A percentile compares a stretch with the other conserved stretches of the same genome.
Evolutionary conservation across 176 grass and related monocot species (phyloP).

Genomic region (Oryza nivara): DNA sequence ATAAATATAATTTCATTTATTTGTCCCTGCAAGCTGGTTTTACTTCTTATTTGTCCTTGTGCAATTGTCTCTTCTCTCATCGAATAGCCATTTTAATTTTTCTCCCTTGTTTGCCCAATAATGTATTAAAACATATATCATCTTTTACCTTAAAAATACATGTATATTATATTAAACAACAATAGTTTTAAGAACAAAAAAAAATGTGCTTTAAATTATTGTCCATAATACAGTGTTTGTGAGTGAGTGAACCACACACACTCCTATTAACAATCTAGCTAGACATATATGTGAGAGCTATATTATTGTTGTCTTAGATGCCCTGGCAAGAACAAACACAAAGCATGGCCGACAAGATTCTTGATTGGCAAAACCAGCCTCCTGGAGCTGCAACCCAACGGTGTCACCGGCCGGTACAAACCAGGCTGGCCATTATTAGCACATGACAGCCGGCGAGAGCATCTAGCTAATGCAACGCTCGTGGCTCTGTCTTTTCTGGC

Average conservation of each 20-base stretch:
- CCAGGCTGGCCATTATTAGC: conserved; percentile 11
- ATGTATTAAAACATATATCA: too few species aligned
- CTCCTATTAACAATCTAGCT: too few species aligned
- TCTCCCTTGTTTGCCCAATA: too few species aligned
- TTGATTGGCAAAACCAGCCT: neutral
- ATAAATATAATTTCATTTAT: too few species aligned
- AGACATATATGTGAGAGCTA: too few species aligned
- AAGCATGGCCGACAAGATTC: neutral
- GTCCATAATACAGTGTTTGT: neutral
- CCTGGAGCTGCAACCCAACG: neutral
- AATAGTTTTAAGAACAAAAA: neutral
- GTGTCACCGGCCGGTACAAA: neutral
- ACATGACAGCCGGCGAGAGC: neutral
- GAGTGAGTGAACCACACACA: too few species aligned
- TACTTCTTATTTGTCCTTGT: too few species aligned
- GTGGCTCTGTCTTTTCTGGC: neutral
- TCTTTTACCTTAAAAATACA: too few species aligned
- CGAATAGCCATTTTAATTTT: too few species aligned
- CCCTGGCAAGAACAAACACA: neutral
- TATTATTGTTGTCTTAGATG: neutral
- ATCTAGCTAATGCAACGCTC: neutral
- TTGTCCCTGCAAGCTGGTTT: too few species aligned
- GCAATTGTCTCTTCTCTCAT: too few species aligned
- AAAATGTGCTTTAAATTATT: neutral
- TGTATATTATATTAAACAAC: too few species aligned